phyloP scores from a whole-genome alignment of 1,284 basidiomycete species.

The Ceratobasidium sp. region DNA sequence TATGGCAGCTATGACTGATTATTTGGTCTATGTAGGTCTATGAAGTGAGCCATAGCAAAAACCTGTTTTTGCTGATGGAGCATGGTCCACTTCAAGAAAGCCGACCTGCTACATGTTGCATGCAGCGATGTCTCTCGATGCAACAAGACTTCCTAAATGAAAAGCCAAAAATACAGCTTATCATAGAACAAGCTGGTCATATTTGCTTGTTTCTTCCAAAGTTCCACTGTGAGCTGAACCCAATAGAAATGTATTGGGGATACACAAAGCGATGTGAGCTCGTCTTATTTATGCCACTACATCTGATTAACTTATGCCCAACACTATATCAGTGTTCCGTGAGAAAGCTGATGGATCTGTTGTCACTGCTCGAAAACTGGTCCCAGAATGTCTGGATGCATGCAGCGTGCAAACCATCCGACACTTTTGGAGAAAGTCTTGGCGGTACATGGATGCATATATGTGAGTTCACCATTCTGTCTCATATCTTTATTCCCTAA shows the following conservation, averaged over 20 bases:
- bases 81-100: no score
- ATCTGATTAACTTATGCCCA: not conserved
- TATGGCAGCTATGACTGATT: no score
- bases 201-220: slow-evolving; percentile 51
- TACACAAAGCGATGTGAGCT: slow-evolving; percentile 10
- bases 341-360: not conserved
- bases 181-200: slow-evolving; percentile 48
- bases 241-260: slow-evolving; percentile 26
- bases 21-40: not conserved
- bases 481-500: not conserved
- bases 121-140: slow-evolving; percentile 51
- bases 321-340: not conserved
- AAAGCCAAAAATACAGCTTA: slow-evolving; percentile 50
- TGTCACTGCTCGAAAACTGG: not conserved
- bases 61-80: not conserved
- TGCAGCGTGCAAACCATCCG: not conserved
- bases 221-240: slow-evolving; percentile 49
- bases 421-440: slow-evolving; percentile 2
- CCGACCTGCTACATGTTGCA: slow-evolving; percentile 51
- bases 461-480: not conserved
- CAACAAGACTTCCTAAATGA: slow-evolving; percentile 56
- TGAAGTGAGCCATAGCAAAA: not conserved
- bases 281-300: not conserved
- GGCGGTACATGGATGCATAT: slow-evolving; percentile 25
- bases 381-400: not conserved